Evolutionary conservation across 305 asterid genomes (phyloP).

Genomic region (Ajuga reptans): DNA sequence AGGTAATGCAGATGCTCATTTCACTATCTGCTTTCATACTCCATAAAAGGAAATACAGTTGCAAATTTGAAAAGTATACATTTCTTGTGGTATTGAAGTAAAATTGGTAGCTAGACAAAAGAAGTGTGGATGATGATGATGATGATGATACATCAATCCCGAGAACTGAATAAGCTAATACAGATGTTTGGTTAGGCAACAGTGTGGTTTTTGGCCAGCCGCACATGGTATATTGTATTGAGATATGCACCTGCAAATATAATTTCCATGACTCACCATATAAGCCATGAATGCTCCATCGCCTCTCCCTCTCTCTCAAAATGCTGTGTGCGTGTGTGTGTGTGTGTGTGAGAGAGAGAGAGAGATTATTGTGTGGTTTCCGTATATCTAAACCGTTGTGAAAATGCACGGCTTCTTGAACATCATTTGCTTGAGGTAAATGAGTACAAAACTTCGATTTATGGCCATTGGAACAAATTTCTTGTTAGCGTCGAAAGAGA

Average conservation of each 20-base stretch:
- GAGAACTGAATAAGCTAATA: neutral
- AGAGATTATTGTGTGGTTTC: neutral
- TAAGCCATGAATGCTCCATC: neutral
- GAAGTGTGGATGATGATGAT: neutral
- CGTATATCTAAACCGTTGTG: neutral
- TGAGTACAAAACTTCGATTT: neutral
- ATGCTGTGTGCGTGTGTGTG: no score
- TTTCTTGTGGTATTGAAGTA: neutral
- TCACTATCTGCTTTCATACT: neutral
- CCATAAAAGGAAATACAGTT: neutral
- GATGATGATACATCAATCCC: neutral
- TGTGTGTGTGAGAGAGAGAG: neutral
- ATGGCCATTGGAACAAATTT: neutral
- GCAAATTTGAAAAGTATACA: neutral
- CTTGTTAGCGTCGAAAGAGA: neutral
- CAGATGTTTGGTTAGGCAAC: neutral
- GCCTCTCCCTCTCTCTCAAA: no score
- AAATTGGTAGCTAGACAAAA: neutral
- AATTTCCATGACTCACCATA: neutral
- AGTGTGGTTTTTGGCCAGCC: no score
- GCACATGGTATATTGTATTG: neutral
- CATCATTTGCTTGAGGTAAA: neutral
- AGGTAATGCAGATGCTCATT: constrained; percentile 30
- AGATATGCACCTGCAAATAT: neutral
- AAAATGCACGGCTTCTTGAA: neutral